These are phyloP conservation scores for Lactarius tabidus DNA, from an alignment of 768 basidiomycete genomes.

Conservation along the genomic window DNA sequence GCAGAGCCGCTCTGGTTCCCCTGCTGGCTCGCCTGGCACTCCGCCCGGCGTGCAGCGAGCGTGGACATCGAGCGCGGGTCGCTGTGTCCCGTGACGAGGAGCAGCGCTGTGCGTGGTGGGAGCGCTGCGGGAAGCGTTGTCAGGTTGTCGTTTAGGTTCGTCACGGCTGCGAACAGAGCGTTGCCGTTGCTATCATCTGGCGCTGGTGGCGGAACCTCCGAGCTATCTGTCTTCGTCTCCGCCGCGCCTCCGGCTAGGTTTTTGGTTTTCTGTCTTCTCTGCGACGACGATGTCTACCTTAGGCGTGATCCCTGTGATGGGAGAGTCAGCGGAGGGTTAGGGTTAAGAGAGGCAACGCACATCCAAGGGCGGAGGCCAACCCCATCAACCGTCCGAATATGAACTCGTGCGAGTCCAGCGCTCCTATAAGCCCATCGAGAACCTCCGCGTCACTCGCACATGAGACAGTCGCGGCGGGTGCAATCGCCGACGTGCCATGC, in stretches of 20 bases:
- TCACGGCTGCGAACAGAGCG: not conserved
- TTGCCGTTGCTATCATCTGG: not conserved
- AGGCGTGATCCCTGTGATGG: too few relatives aligned
- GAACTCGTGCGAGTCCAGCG: too few relatives aligned
- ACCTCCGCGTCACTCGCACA: conserved; percentile 49
- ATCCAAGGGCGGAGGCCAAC: too few relatives aligned
- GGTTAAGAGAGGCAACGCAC: too few relatives aligned
- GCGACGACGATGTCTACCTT: too few relatives aligned
- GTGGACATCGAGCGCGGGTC: not conserved
- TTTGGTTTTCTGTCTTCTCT: too few relatives aligned
- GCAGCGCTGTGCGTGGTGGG: not conserved
- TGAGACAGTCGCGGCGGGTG: conserved; percentile 55
- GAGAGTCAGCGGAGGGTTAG: too few relatives aligned
- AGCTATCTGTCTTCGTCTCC: too few relatives aligned
- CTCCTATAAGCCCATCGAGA: too few relatives aligned
- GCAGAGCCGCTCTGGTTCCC: not conserved
- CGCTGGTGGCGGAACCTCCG: too few relatives aligned
- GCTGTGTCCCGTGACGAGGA: not conserved
- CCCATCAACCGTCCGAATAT: too few relatives aligned
- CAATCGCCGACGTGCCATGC: conserved; percentile 72
- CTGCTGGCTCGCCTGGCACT: not conserved
- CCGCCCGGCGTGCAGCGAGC: not conserved
- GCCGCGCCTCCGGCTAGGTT: too few relatives aligned
- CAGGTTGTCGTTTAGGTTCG: not conserved
- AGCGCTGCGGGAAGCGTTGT: not conserved